These are phyloP conservation scores for Whalleya microplaca DNA, from an alignment of 2,329 filamentous ascomycete species.

Conservation along the genomic window DNA sequence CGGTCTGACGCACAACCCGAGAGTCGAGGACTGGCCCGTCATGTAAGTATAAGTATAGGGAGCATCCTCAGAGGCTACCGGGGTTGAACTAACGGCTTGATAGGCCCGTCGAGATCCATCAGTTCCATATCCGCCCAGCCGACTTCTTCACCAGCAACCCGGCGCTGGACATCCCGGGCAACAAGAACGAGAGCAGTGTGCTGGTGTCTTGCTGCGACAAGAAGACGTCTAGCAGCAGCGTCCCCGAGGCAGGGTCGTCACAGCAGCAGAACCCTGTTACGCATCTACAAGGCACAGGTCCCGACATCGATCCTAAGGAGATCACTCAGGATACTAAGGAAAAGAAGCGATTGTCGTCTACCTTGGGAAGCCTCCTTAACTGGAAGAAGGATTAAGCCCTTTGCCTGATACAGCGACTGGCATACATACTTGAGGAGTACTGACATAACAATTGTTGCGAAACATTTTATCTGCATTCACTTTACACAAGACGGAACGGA, in stretches of 20 bases:
- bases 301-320: slow-evolving; percentile 31
- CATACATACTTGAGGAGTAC: too few species aligned
- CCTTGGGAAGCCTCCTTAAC: slow-evolving; percentile 27
- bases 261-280: slow-evolving; percentile 34
- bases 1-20: slow-evolving; percentile 52
- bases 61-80: neutral
- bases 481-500: too few species aligned
- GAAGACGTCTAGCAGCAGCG: slow-evolving; percentile 7
- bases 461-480: too few species aligned
- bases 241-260: slow-evolving; percentile 10
- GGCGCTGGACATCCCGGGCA: slow-evolving; percentile 48
- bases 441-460: too few species aligned
- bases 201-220: slow-evolving; percentile 39
- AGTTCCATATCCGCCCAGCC: slow-evolving; percentile 48
- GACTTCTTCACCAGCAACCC: slow-evolving; percentile 54
- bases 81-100: slow-evolving; percentile 4
- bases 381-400: slow-evolving; percentile 30
- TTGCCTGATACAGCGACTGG: neutral
- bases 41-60: slow-evolving; percentile 44
- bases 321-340: slow-evolving; percentile 21
- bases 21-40: slow-evolving; percentile 55
- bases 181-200: slow-evolving; percentile 45
- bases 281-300: slow-evolving; percentile 40
- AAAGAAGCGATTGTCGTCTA: slow-evolving; percentile 27
- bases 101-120: slow-evolving; percentile 53